Conservation (phyloP, 495 filamentous ascomycete genomes). For the Penicillium lividum region DNA sequence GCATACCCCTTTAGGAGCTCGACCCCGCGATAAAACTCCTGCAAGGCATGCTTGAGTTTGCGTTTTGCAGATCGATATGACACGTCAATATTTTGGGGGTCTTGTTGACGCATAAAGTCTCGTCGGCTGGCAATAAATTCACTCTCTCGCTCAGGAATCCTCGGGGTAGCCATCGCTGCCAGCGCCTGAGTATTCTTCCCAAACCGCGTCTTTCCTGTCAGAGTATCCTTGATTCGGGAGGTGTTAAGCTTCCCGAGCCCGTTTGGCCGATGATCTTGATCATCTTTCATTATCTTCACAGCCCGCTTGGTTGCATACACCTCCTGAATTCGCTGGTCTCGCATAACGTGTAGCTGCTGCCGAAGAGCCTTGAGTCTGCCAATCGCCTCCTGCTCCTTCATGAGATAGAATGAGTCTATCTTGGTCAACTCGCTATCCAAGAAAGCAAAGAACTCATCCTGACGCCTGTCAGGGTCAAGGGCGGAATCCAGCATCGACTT, state of each 20-base stretch:
- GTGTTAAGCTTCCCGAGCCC: constrained; percentile 29
- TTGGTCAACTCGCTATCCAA: constrained; percentile 79
- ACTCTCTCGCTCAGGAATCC: constrained; percentile 30
- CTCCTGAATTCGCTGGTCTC: constrained; percentile 73
- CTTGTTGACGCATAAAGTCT: constrained; percentile 64
- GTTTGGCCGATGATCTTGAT: constrained; percentile 19
- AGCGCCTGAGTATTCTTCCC: constrained; percentile 61
- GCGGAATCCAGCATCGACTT: constrained; percentile 39
- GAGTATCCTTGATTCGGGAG: constrained; percentile 27
- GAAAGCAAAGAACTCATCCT: constrained; percentile 78
- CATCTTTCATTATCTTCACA: neutral
- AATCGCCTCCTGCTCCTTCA: constrained; percentile 78
- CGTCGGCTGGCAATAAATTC: constrained; percentile 43
- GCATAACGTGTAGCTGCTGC: constrained; percentile 85
- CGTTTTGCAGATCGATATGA: constrained; percentile 82
- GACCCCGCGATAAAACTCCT: constrained; percentile 89
- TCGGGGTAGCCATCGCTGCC: constrained; percentile 51
- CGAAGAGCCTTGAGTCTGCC: constrained; percentile 67
- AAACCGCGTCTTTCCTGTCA: constrained; percentile 40
- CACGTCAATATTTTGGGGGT: constrained; percentile 55
- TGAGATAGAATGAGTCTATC: constrained; percentile 80
- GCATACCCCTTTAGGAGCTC: constrained; percentile 91
- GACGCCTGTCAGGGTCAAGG: constrained; percentile 56
- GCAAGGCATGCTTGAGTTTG: constrained; percentile 85
- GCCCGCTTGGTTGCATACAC: constrained; percentile 40